Percentiles rank a stretch among this genome's conserved stretches.
Conservation (phyloP, 1,284 basidiomycete genomes). For the Fomitopsis pinicola region DNA sequence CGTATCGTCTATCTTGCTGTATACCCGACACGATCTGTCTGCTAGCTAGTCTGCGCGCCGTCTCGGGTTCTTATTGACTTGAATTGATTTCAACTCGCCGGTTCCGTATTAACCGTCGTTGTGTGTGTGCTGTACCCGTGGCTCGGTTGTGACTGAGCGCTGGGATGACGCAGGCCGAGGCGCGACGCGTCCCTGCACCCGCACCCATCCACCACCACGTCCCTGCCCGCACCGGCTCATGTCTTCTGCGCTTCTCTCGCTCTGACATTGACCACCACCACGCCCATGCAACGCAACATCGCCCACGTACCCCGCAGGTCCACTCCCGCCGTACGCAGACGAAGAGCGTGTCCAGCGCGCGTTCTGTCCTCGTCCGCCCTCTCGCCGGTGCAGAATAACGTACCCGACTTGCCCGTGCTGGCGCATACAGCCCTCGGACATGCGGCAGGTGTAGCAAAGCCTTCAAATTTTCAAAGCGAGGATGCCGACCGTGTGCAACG, state of each 20-base stretch:
- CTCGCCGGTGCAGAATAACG: background rate
- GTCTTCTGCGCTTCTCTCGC: background rate
- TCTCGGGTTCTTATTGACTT: background rate
- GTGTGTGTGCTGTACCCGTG: background rate
- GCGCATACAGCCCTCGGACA: background rate
- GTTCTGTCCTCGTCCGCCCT: background rate
- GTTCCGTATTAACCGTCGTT: background rate
- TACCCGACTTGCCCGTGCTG: background rate
- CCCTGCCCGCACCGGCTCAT: background rate
- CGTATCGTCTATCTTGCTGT: background rate
- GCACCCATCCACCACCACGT: background rate
- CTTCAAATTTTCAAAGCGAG: background rate
- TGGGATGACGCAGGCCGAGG: background rate
- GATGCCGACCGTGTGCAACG: background rate
- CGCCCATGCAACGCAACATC: background rate
- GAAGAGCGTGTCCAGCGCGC: background rate
- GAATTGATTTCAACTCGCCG: background rate
- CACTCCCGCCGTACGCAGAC: background rate
- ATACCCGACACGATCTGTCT: background rate
- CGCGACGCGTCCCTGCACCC: background rate
- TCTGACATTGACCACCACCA: background rate
- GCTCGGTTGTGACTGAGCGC: background rate
- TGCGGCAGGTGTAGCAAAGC: background rate
- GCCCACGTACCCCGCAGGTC: background rate
- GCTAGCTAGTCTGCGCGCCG: conserved; percentile 1